phyloP scores from a whole-genome alignment of 2,329 filamentous ascomycete species.

The Diaporthe ilicicola region DNA sequence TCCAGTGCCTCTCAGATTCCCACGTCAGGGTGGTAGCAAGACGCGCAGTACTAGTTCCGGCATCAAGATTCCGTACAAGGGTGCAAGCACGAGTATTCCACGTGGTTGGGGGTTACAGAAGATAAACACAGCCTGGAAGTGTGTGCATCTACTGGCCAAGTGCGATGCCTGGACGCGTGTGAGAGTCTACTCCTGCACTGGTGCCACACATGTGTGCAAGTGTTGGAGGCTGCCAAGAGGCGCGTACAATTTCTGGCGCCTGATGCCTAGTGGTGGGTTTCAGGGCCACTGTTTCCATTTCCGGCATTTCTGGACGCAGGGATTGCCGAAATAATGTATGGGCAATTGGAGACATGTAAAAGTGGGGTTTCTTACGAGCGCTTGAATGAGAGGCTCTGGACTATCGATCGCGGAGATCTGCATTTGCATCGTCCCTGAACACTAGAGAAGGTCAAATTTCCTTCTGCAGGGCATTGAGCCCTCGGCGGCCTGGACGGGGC shows the following conservation, averaged over 20 bases:
- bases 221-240: neutral
- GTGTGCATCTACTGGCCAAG: neutral
- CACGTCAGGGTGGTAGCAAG: neutral
- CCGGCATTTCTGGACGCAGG: neutral
- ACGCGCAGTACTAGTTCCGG: slow-evolving; percentile 6
- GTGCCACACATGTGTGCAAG: neutral
- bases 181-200: neutral
- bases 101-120: slow-evolving; percentile 25
- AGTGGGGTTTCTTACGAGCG: neutral
- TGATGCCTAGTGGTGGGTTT: neutral
- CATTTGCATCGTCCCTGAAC: neutral
- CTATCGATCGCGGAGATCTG: neutral
- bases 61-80: slow-evolving; percentile 6
- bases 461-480: neutral
- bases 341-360: neutral
- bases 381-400: neutral
- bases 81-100: slow-evolving; percentile 28
- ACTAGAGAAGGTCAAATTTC: neutral
- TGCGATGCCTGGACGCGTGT: neutral
- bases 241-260: neutral
- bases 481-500: neutral
- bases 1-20: neutral
- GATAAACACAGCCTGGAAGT: neutral
- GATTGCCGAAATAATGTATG: neutral
- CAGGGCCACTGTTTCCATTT: neutral